Percentiles rank a stretch among this genome's conserved stretches.
phyloP scores from a whole-genome alignment of 305 asterid genomes.

The Solanum aculeatissimum region DNA sequence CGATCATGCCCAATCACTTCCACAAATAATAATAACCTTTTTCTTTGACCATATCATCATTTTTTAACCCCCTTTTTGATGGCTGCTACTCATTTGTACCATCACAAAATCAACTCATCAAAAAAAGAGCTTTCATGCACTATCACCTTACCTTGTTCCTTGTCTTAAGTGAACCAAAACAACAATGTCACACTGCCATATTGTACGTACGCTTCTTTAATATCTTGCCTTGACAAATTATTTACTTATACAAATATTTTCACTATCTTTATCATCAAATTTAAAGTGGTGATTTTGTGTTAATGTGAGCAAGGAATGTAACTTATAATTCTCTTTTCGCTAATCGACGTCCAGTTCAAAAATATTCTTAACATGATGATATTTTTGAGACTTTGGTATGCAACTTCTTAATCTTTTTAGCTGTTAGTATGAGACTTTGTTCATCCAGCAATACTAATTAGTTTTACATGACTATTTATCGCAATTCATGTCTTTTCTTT shows the following conservation, averaged over 20 bases:
- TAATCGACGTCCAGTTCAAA: too few species aligned
- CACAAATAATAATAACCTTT: constrained; percentile 13
- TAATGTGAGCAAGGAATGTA: background rate
- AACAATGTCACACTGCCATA: background rate
- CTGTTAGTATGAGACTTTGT: background rate
- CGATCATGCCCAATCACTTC: constrained; percentile 8
- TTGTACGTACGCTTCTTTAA: background rate
- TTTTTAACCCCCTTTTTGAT: background rate
- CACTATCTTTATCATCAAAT: background rate
- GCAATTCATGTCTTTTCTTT: background rate
- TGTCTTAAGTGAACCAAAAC: background rate
- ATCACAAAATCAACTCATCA: background rate
- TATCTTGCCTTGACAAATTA: background rate
- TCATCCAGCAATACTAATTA: background rate
- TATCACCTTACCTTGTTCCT: background rate
- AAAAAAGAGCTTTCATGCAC: background rate
- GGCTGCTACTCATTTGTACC: background rate
- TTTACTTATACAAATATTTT: background rate
- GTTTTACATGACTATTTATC: background rate
- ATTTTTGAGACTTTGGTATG: background rate
- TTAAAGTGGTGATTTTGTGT: background rate
- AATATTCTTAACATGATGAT: too few species aligned
- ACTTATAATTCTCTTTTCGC: background rate
- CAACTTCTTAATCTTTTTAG: background rate
- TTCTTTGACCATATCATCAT: constrained; percentile 38